A percentile compares a stretch with the other conserved stretches of the same genome.
Evolutionary conservation across 2,329 filamentous ascomycete species (phyloP).

Genomic region (Alternaria longipes): DNA sequence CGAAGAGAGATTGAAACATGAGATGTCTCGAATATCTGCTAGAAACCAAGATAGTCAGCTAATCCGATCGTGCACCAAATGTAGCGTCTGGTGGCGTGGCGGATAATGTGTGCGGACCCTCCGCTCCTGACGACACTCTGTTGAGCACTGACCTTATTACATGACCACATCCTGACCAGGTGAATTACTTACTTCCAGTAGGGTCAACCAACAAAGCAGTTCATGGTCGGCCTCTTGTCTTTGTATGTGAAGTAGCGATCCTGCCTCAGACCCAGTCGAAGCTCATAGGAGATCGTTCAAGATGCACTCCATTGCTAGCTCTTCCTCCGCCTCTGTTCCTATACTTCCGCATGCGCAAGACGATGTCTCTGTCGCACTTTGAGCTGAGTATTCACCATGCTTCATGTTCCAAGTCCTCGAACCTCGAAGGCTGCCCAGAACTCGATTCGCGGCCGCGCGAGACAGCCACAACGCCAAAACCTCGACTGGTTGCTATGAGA

Average conservation of each 20-base stretch:
- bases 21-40: neutral
- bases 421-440: neutral
- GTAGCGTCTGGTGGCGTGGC: neutral
- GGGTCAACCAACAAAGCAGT: neutral
- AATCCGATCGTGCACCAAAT: neutral
- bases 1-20: neutral
- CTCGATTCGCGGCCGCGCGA: neutral
- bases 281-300: neutral
- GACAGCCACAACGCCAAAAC: neutral
- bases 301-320: neutral
- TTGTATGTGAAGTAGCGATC: neutral
- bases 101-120: neutral
- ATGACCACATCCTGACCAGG: neutral
- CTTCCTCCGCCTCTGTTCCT: neutral
- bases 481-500: neutral
- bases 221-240: neutral
- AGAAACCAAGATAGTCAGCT: neutral
- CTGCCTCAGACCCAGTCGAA: neutral
- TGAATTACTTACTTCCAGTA: neutral
- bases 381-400: neutral
- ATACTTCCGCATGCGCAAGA: neutral
- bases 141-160: neutral
- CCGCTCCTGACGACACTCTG: neutral
- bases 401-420: neutral
- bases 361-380: neutral